These are phyloP conservation scores for Goniomonas avonlea DNA, from an alignment of 78 protist genomes.

Conservation along the genomic window DNA sequence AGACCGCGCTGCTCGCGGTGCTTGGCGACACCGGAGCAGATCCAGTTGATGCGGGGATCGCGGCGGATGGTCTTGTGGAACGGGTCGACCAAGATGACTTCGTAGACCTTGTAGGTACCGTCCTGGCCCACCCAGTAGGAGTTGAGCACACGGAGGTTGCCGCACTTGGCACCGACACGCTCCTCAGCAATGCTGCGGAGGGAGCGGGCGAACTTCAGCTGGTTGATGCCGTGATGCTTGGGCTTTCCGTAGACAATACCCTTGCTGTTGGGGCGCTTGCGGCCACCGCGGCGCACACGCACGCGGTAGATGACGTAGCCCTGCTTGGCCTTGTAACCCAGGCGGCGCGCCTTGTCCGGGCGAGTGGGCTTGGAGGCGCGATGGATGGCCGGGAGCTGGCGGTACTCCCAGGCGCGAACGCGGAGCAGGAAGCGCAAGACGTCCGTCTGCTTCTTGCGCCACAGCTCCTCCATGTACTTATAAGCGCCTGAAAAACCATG, in stretches of 20 bases:
- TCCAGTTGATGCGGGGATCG: slow-evolving; percentile 99
- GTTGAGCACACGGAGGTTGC: slow-evolving; percentile 96
- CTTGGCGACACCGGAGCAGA: slow-evolving; percentile 80
- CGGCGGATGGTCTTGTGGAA: slow-evolving; percentile 87
- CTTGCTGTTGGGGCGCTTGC: slow-evolving; percentile 81
- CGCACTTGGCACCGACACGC: slow-evolving; percentile 85
- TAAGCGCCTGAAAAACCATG: too few species aligned
- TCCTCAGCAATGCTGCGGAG: slow-evolving; percentile 90
- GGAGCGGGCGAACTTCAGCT: slow-evolving; percentile 75
- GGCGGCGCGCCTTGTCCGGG: slow-evolving; percentile 97
- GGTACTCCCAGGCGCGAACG: slow-evolving; percentile 96
- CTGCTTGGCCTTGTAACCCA: slow-evolving; percentile 99
- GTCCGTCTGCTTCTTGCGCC: slow-evolving; percentile 95
- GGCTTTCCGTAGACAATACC: slow-evolving; percentile 96
- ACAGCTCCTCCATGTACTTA: slow-evolving; percentile 92
- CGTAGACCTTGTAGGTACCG: slow-evolving; percentile 92
- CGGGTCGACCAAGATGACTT: slow-evolving; percentile 97
- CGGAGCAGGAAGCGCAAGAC: slow-evolving; percentile 94
- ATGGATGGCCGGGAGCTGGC: slow-evolving; percentile 88
- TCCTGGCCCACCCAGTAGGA: slow-evolving; percentile 97
- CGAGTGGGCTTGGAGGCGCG: slow-evolving; percentile 93
- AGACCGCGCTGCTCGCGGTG: slow-evolving; percentile 94
- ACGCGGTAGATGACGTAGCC: slow-evolving; percentile 77
- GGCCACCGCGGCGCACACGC: slow-evolving; percentile 96
- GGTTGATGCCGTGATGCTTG: slow-evolving; percentile 79